Base-by-base conservation (phyloP, 1,139 yeast genomes). In the Petasospora rhodanensis region DNA sequence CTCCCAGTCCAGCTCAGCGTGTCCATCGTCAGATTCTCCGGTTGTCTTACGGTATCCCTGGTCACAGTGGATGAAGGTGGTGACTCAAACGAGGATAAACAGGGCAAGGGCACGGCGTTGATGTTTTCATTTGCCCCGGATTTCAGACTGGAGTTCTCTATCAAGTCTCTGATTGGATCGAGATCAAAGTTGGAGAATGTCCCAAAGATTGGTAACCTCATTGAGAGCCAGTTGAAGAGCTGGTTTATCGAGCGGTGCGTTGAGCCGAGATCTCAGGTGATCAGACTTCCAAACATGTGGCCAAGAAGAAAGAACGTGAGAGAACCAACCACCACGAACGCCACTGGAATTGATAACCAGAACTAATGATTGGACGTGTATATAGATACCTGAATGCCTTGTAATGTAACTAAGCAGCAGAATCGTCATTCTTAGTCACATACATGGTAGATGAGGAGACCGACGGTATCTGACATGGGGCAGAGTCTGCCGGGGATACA, bases 201-300 rank as follows among this genome's bases (percentile, higher is more conserved):
- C 11, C 97, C 98, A 8, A 87, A 91, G 52, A 78, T 93, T 24
- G 78, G 95, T 7, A 79, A 86, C 31, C 64, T 93, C 30, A 77
- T 93, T 22, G 97, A 91, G 52, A 75, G 77, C 40, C 79, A 80
- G 44, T 69, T 93, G 29, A 72, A 93, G 44, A 80, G 79, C 42
- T 87, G 96, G 95, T 87, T 93, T 55, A 77, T 80, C 19, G 96
- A 87, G 47, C 68, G 96, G 41, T 86, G 96, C 52, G 94, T 93
- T 7, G 94, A 86, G 47, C 99, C 99, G 1, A 68, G 95, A 43
- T 89, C 81, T 51, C 95, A 86, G 57, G 80, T 84, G 33, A 77
- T 91, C 14, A 73, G 73, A 46, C 59, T 91, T 22, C 98, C 98
- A 2, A 79, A 86, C 26, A 64, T 89, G 53, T 89, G 97, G 96